Evolutionary conservation across 2,329 filamentous ascomycete genomes (phyloP).

Genomic region (Colletotrichum higginsianum): DNA sequence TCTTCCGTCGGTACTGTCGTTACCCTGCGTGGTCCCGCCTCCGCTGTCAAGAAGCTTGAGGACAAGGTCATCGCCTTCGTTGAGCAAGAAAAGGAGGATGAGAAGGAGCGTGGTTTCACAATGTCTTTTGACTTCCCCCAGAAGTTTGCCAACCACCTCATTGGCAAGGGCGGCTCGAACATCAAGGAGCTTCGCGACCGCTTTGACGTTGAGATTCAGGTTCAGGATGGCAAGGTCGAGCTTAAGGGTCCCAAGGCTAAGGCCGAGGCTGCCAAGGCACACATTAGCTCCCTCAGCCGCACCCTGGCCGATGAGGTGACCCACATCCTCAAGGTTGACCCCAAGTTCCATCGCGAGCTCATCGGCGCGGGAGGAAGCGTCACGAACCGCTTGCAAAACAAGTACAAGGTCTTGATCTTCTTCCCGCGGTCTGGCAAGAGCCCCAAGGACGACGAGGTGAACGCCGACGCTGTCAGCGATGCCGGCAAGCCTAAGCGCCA

Average conservation of each 20-base stretch:
- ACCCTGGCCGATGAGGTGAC: constrained; percentile 93
- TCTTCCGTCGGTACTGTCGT: constrained; percentile 73
- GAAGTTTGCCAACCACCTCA: constrained; percentile 90
- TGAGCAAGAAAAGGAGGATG: constrained; percentile 90
- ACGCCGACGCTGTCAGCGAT: constrained; percentile 79
- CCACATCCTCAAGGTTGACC: constrained; percentile 88
- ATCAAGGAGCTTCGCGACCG: constrained; percentile 77
- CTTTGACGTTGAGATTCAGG: constrained; percentile 84
- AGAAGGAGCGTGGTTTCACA: constrained; percentile 92
- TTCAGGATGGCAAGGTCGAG: constrained; percentile 94
- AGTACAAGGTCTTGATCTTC: constrained; percentile 95
- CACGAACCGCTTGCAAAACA: constrained; percentile 91
- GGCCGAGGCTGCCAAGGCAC: constrained; percentile 86
- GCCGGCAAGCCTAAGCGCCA: constrained; percentile 75
- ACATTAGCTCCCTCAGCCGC: constrained; percentile 84
- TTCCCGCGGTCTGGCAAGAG: constrained; percentile 83
- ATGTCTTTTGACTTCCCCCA: constrained; percentile 93
- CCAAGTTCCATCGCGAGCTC: constrained; percentile 93
- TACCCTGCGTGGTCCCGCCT: constrained; percentile 82
- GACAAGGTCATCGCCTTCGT: constrained; percentile 84
- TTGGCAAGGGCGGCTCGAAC: constrained; percentile 77
- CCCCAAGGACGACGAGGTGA: constrained; percentile 80
- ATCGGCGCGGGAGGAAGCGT: constrained; percentile 91
- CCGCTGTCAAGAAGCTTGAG: constrained; percentile 79
- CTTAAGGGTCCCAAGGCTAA: constrained; percentile 97